Evolutionary conservation across 345 rosid species (phyloP).

Genomic region (Pseudoturritis turrita): DNA sequence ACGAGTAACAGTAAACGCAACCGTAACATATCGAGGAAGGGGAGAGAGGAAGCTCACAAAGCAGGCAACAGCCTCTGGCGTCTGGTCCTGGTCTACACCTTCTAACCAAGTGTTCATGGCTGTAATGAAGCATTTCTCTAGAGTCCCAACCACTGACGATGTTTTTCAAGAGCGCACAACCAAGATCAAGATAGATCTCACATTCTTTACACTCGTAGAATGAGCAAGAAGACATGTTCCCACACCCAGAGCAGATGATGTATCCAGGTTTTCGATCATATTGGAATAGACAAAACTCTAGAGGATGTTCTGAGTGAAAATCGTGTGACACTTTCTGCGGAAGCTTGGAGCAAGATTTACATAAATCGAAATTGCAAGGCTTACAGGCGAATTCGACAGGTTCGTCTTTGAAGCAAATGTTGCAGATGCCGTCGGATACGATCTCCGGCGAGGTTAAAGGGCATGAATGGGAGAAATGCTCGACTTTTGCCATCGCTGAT

Average conservation of each 20-base stretch:
- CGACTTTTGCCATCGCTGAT: not conserved
- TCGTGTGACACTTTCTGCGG: not conserved
- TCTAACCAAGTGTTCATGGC: not conserved
- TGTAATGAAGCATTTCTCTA: not conserved
- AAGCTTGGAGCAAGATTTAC: not conserved
- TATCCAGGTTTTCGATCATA: not conserved
- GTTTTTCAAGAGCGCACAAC: not conserved
- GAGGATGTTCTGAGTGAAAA: constrained; percentile 11
- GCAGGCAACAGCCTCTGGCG: not conserved
- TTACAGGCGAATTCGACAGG: not conserved
- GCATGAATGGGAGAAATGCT: not conserved
- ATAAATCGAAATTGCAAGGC: not conserved
- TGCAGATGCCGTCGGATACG: not conserved
- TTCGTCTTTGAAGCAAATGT: constrained; percentile 12
- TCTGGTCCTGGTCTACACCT: not conserved
- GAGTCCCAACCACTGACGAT: not conserved
- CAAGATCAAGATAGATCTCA: constrained; percentile 8
- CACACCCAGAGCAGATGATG: constrained; percentile 9
- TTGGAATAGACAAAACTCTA: not conserved
- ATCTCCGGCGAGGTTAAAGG: not conserved
- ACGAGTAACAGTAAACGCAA: constrained; percentile 4
- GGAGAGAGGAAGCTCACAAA: not conserved
- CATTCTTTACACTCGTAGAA: constrained; percentile 1
- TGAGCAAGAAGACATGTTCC: not conserved
- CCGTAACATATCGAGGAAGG: not conserved